These are phyloP conservation scores for Afroboletus lepidellus DNA, from an alignment of 1,284 basidiomycete genomes.

Conservation along the genomic window DNA sequence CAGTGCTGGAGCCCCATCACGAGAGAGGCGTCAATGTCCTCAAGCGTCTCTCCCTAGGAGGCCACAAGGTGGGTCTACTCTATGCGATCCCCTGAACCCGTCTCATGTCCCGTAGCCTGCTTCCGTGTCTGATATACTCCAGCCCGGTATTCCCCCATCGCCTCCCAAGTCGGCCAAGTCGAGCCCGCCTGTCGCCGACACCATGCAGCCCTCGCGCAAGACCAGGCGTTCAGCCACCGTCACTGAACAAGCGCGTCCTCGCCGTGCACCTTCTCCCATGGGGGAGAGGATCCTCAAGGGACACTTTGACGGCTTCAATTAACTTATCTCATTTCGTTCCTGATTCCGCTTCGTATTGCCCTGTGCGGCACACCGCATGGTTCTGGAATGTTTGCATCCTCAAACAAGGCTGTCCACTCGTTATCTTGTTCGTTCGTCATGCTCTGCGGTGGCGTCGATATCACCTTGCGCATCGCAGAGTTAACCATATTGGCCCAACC, in stretches of 20 bases:
- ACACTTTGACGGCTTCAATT: slow-evolving; percentile 81
- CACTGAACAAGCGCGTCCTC: slow-evolving; percentile 44
- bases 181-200: slow-evolving; percentile 10
- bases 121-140: slow-evolving; percentile 15
- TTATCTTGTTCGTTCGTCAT: slow-evolving; percentile 8
- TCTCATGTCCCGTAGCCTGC: slow-evolving; percentile 9
- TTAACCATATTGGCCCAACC: slow-evolving; percentile 5
- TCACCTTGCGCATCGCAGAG: slow-evolving; percentile 1
- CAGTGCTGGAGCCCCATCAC: slow-evolving; percentile 44
- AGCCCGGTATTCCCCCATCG: slow-evolving; percentile 36
- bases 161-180: slow-evolving; percentile 46
- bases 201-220: slow-evolving; percentile 35
- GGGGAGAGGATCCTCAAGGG: slow-evolving; percentile 81
- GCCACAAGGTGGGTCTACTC: slow-evolving; percentile 48
- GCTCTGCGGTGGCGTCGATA: slow-evolving; percentile 4
- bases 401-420: slow-evolving; percentile 6
- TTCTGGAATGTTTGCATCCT: slow-evolving; percentile 4
- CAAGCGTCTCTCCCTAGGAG: slow-evolving; percentile 68
- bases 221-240: slow-evolving; percentile 61
- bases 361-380: slow-evolving; percentile 1
- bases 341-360: not conserved
- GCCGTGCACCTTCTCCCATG: slow-evolving; percentile 78
- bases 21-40: slow-evolving; percentile 68
- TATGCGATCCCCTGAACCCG: not conserved
- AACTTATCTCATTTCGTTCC: slow-evolving; percentile 10